Evolutionary conservation across 768 basidiomycete genomes (phyloP), one percentile per base, ranked within the genome.

Genomic region (Boletus sensibilis): DNA sequence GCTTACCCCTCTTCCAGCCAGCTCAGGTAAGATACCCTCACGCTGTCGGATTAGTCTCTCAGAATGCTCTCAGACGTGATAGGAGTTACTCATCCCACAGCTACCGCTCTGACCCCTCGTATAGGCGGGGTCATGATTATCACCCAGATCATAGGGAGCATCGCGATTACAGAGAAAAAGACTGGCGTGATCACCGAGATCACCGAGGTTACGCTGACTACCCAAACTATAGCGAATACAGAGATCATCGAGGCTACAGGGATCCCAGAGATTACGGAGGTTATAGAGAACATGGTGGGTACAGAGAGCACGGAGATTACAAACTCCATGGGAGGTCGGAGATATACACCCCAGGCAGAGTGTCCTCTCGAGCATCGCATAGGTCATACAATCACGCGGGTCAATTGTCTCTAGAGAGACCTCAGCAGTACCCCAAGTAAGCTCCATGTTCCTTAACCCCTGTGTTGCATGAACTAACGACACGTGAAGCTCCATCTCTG

Each of bases 331-430:
- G 48, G 27, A 56, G 58, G 37, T 20, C 52, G 43, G 64, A 72
- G 25, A 41, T 46, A 12, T 29, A 54, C 25, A 2, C 51, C 21
- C 70, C 70, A 45, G 18, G 50, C 48, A 67, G 68, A 53, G 55
- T 47, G 29, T 25, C 69, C 37, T 69, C 68, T 45, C 66, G 64
- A 56, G 63, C 61, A 45, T 65, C 72, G 3, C 72, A 72, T 20
- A 61, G 72, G 56, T 16, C 63, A 20, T 45, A 67, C 52, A 61
- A 47, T 20, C 61, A 68, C 50, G 13, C 58, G 2, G 53, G 55
- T 50, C 68, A 68, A 27, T 29, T 58, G 33, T 43, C 64, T 49
- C 38, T 60, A 29, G 61, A 60, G 18, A 61, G 59, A 55, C 41
- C 53, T 25, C 58, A 62, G 10, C 62, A 61, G 35, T 61, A 60